Evolutionary conservation across 257 asterid genomes (phyloP).

Genomic region (Ballota nigra): DNA sequence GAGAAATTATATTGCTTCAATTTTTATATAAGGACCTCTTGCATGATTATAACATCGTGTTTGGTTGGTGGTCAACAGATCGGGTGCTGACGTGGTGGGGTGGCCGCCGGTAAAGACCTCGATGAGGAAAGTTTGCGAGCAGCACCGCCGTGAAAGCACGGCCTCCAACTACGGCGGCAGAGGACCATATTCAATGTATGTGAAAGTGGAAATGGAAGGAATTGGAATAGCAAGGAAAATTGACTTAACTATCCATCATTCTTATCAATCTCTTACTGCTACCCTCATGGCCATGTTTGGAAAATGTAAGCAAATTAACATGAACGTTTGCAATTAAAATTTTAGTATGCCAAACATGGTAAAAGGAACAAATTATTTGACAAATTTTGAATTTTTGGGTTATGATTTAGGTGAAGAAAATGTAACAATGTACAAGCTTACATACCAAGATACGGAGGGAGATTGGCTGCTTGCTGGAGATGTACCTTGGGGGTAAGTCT

Average conservation of each 20-base stretch:
- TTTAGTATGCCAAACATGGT: not conserved
- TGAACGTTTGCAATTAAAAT: not conserved
- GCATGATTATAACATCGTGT: not conserved
- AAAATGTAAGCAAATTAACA: slow-evolving; percentile 31
- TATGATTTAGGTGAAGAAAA: slow-evolving; percentile 38
- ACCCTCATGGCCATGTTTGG: slow-evolving; percentile 52
- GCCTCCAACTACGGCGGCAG: slow-evolving; percentile 29
- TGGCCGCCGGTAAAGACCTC: slow-evolving; percentile 65
- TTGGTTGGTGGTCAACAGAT: slow-evolving; percentile 20
- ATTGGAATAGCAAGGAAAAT: slow-evolving; percentile 63
- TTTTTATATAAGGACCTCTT: too few species aligned
- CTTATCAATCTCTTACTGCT: slow-evolving; percentile 33
- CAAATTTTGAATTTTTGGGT: not conserved
- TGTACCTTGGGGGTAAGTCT: slow-evolving; percentile 24
- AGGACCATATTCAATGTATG: slow-evolving; percentile 29
- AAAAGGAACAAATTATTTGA: not conserved
- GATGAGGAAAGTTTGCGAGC: slow-evolving; percentile 43
- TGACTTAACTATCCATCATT: slow-evolving; percentile 37
- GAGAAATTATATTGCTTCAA: too few species aligned
- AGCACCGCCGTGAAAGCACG: slow-evolving; percentile 15
- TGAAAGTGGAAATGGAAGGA: slow-evolving; percentile 79
- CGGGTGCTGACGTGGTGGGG: slow-evolving; percentile 35
- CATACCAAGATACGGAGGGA: slow-evolving; percentile 23
- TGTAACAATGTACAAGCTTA: slow-evolving; percentile 33
- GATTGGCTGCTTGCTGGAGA: slow-evolving; percentile 34